Base-by-base conservation (phyloP, 2,329 filamentous ascomycete species). In the Setomelanomma holmii region DNA sequence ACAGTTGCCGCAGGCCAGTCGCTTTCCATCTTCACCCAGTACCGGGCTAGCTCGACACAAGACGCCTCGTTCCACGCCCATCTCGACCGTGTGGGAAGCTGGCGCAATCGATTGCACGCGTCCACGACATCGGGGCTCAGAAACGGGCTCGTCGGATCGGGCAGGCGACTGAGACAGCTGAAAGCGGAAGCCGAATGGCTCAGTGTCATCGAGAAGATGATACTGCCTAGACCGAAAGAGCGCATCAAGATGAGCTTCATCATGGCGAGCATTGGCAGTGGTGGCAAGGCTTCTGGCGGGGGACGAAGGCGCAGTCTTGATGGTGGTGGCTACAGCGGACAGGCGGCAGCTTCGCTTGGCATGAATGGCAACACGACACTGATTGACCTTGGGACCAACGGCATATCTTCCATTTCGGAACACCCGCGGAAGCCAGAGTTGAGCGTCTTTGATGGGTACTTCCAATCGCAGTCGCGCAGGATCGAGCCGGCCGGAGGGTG, bases 41-140 rank as follows among this genome's bases (percentile, higher is more conserved):
- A 75, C 49, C 56, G 73, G 21, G 67, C 70, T 7, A 62, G 63
- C 8, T 68, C 66, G 1, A 69, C 69, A 3, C 71, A 71, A 16
- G 74, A 76, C 39, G 60, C 70, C 1, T 73, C 68, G 3, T 77
- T 75, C 62, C 75, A 77, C 44, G 68, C 70, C 7, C 74, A 77
- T 49, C 59, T 75, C 2, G 72, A 75, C 35, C 69, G 68, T 5
- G 74, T 76, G 0, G 63, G 52, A 14, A 70, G 60, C 42, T 74
- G 67, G 71, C 64, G 69, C 12, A 72, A 64, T 51, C 59, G 68
- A 14, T 59, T 72, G 19, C 66, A 66, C 17, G 71, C 67, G 40
- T 60, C 66, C 5, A 71, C 64, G 5, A 75, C 62, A 20, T 66
- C 69, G 0, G 62, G 61, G 5, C 63, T 72, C 10, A 61, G 69